A percentile compares a stretch with the other conserved stretches of the same genome.
phyloP scores from a whole-genome alignment of 2,329 filamentous ascomycete species.

The Exserohilum turcica region DNA sequence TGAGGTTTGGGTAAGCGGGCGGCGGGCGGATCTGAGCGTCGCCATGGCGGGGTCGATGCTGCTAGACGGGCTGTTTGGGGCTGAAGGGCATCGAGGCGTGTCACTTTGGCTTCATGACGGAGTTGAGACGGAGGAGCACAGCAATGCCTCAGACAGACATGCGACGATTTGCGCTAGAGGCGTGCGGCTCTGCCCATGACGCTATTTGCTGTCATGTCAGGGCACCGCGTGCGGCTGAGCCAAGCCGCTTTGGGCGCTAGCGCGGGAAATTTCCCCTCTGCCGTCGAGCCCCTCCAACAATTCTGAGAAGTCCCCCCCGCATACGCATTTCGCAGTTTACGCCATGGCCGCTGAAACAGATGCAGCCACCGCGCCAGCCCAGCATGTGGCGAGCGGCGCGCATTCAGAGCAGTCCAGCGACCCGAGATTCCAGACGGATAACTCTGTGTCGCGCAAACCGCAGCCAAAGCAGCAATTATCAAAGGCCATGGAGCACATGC shows the following conservation, averaged over 20 bases:
- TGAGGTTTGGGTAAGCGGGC: slow-evolving; percentile 40
- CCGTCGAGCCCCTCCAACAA: slow-evolving; percentile 11
- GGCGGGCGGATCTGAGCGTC: slow-evolving; percentile 42
- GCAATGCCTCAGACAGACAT: slow-evolving; percentile 11
- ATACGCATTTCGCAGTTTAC: slow-evolving; percentile 1
- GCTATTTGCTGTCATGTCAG: slow-evolving; percentile 27
- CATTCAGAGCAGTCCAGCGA: slow-evolving; percentile 13
- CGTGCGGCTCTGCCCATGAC: slow-evolving; percentile 29
- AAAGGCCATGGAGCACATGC: slow-evolving; percentile 60
- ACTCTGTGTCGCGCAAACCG: slow-evolving; percentile 37
- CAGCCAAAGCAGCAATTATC: slow-evolving; percentile 53
- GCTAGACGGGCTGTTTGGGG: background rate
- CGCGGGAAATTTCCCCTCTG: slow-evolving; percentile 21
- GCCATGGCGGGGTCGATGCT: slow-evolving; percentile 29
- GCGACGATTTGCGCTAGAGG: slow-evolving; percentile 20
- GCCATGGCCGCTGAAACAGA: slow-evolving; percentile 28
- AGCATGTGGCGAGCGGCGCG: slow-evolving; percentile 10
- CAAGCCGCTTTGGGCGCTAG: slow-evolving; percentile 9
- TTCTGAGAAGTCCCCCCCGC: slow-evolving; percentile 1
- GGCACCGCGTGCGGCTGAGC: slow-evolving; percentile 18
- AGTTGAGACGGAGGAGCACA: background rate
- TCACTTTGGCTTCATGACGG: slow-evolving; percentile 26
- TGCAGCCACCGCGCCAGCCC: slow-evolving; percentile 1
- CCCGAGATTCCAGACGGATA: slow-evolving; percentile 39
- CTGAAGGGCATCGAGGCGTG: slow-evolving; percentile 1